Evolutionary conservation across 2,329 filamentous ascomycete genomes (phyloP).

Genomic region (Fragosphaeria purpurea): DNA sequence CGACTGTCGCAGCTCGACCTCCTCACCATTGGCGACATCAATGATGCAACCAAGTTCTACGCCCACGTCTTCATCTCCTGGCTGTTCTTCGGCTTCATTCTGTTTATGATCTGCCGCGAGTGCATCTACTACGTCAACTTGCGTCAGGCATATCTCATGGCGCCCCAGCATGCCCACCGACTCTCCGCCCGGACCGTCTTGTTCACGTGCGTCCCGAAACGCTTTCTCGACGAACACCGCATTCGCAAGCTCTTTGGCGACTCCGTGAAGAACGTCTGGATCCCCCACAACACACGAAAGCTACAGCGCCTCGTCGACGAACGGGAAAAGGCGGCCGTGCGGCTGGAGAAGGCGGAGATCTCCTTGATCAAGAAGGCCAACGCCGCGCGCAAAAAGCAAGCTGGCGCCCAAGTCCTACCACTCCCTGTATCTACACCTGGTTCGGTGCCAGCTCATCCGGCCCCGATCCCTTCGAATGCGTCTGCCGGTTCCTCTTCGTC

Average conservation of each 20-base stretch:
- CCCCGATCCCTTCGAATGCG: not conserved
- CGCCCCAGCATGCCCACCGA: constrained; percentile 70
- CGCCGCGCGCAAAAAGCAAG: constrained; percentile 43
- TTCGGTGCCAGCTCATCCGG: not conserved
- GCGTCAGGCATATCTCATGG: constrained; percentile 86
- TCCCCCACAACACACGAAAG: constrained; percentile 61
- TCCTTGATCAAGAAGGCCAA: constrained; percentile 69
- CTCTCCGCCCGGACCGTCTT: constrained; percentile 87
- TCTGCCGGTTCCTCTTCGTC: not conserved
- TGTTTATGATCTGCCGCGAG: constrained; percentile 84
- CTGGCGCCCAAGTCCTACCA: constrained; percentile 11
- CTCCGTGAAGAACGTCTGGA: constrained; percentile 74
- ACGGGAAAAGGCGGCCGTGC: constrained; percentile 63
- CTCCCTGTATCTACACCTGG: constrained; percentile 9
- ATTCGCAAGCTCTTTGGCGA: constrained; percentile 69
- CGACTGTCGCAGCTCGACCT: constrained; percentile 55
- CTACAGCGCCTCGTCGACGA: constrained; percentile 71
- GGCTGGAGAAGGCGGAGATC: constrained; percentile 75
- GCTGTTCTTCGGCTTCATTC: constrained; percentile 77
- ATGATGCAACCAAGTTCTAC: constrained; percentile 58
- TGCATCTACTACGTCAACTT: constrained; percentile 89
- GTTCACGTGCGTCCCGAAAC: constrained; percentile 75
- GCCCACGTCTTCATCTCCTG: constrained; percentile 75
- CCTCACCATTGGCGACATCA: constrained; percentile 43
- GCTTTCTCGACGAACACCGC: constrained; percentile 64